Evolutionary conservation across 495 filamentous ascomycete species (phyloP), one percentile per base, ranked within the genome.

Genomic region (Penicillium desertorum): DNA sequence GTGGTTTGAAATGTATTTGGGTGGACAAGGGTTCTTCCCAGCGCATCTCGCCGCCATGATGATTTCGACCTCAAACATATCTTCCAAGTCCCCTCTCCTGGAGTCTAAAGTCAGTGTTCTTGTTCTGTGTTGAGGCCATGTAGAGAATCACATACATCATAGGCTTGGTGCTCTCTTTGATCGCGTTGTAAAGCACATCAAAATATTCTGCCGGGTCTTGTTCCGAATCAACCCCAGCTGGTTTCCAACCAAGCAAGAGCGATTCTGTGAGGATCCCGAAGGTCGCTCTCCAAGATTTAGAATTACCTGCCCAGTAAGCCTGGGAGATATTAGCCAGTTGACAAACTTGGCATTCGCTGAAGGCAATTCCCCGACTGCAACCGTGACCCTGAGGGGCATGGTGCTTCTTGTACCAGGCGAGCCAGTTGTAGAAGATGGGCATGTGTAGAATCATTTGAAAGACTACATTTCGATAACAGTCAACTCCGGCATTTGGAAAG

Each of bases 401-500:
- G 9, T 44, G 43, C 0, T 34, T 3, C 7, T 25, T 43, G 41
- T 62, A 52, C 9, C 57, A 47, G 16, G 55, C 14, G 8, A 78
- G 29, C 68, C 70, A 81, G 23, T 75, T 70, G 14, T 75, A 36
- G 14, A 82, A 58, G 4, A 66, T 46, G 1, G 76, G 74, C 0
- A 60, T 58, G 62, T 81, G 77, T 8, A 81, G 56, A 19, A 81
- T 65, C n/a, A 71, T 52, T 46, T 73, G 63, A 12, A 79, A 56
- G 14, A 69, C 60, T 29, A 62, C 66, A 59, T 79, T 76, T 16
- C 76, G 67, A 62, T 81, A 82, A 62, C 79, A 80, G 19, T 72
- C 51, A 20, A 51, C 25, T 1, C 56, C 37, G 0, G 9, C 17
- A 37, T 69, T 65, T 17, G 30, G 23, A 23, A 66, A 56, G 9